These are phyloP conservation scores for Oropetium thomaeum DNA, from an alignment of 176 grass and related monocot genomes.

Conservation along the genomic window DNA sequence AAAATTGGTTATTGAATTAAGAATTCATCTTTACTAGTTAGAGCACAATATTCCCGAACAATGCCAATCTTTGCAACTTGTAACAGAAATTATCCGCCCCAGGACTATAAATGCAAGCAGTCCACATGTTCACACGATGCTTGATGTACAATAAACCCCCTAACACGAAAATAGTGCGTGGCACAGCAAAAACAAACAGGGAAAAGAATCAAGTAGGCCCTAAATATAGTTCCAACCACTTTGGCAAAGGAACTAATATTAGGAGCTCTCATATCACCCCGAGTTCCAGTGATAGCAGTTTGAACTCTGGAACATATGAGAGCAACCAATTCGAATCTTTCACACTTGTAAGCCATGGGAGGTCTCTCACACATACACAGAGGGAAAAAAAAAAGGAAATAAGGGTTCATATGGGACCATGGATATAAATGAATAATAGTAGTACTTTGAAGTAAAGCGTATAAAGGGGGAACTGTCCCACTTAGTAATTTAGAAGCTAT, in stretches of 20 bases:
- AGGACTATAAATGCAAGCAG: slow-evolving; percentile 33
- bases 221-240: slow-evolving; percentile 33
- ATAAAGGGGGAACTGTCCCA: not conserved
- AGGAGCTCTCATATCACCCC: too few species aligned
- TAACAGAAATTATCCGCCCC: slow-evolving; percentile 11
- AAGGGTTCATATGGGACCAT: too few species aligned
- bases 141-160: slow-evolving; percentile 20
- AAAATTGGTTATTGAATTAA: not conserved
- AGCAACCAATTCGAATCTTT: too few species aligned
- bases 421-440: not conserved
- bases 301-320: too few species aligned
- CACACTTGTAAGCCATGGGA: too few species aligned
- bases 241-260: slow-evolving; percentile 18
- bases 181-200: slow-evolving; percentile 24
- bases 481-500: not conserved
- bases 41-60: not conserved
- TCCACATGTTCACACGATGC: not conserved
- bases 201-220: slow-evolving; percentile 21
- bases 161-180: slow-evolving; percentile 28
- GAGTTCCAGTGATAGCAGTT: too few species aligned
- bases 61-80: slow-evolving; percentile 4
- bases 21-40: not conserved
- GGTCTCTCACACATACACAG: too few species aligned
- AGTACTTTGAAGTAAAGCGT: not conserved
- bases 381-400: too few species aligned